phyloP scores from a whole-genome alignment of 2,329 filamentous ascomycete genomes.

The Alternaria brassicae region DNA sequence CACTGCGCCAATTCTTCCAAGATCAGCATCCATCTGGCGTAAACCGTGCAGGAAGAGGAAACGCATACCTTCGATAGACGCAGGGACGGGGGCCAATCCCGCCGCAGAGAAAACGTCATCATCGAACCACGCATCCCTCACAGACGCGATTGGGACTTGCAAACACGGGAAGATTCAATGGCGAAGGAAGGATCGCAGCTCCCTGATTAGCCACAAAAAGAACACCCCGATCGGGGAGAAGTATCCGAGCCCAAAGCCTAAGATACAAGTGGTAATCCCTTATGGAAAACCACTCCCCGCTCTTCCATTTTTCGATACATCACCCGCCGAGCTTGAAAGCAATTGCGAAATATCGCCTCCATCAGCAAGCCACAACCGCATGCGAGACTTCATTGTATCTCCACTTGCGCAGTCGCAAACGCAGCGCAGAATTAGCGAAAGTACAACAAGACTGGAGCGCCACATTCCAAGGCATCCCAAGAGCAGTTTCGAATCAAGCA shows the following conservation, averaged over 20 bases:
- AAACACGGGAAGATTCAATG: slow-evolving; percentile 55
- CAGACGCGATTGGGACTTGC: slow-evolving; percentile 54
- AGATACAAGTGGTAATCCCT: slow-evolving; percentile 50
- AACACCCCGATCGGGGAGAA: slow-evolving; percentile 22
- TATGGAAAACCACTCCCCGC: slow-evolving; percentile 41
- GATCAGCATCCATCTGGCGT: slow-evolving; percentile 21
- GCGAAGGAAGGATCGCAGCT: slow-evolving; percentile 33
- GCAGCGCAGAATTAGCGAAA: slow-evolving; percentile 24
- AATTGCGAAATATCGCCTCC: slow-evolving; percentile 44
- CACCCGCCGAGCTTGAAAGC: slow-evolving; percentile 28
- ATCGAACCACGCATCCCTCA: slow-evolving; percentile 30
- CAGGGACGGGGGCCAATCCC: slow-evolving; percentile 20
- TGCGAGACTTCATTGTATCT: slow-evolving; percentile 43
- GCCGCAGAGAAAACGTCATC: slow-evolving; percentile 34
- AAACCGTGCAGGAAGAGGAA: slow-evolving; percentile 22
- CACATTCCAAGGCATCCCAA: slow-evolving; percentile 19
- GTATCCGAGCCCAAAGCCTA: slow-evolving; percentile 35
- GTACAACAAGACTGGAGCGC: slow-evolving; percentile 1
- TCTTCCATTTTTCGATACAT: slow-evolving; percentile 37
- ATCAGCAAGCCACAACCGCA: slow-evolving; percentile 30
- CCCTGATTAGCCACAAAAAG: slow-evolving; percentile 11
- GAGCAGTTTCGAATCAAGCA: slow-evolving; percentile 27
- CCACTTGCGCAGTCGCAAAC: slow-evolving; percentile 32
- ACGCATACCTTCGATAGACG: slow-evolving; percentile 23
- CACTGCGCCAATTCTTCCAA: slow-evolving; percentile 24